Base-by-base conservation (phyloP, 2,329 filamentous ascomycete genomes). In the Periconia macrospinosa region DNA sequence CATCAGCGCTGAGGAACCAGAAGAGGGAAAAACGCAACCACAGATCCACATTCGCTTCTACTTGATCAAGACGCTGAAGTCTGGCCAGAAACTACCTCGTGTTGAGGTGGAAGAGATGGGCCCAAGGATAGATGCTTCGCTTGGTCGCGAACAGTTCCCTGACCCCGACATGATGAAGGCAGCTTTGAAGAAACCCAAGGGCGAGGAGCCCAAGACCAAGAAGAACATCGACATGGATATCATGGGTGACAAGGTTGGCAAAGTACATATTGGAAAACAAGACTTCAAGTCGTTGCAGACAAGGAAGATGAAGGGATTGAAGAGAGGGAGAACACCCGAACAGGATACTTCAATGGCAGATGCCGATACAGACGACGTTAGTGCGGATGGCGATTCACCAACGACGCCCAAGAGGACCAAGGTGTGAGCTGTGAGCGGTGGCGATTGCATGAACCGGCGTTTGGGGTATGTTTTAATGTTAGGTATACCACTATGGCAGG, bases 271-370 rank as follows among this genome's bases (percentile, higher is more conserved):
- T 55, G 91, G 90, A 69, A 91, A 88, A 79, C 92, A 97, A 77
- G 92, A 99, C 77, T 83, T 99, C 54, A 82, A 81, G 70, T 84
- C 89, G 66, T 76, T 99, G 75, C 94, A 99, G 81, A 95, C 92
- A 49, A 87, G 94, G 71, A 99, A 99, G 86, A 97, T 99, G 92
- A 99, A 99, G 86, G 94, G 92, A 62, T 76, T 99, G 63, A 99
- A 97, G 85, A 83, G 94, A 61, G 86, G 83, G 60, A 85, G 91
- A 50, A 53, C 50, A 23, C 50, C 50, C 18, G 69, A 64, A 43
- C 80, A 81, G 44, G 62, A 65, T 45, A 56, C 54, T 8, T 54
- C 47, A 17, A 55, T 58, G 45, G 56, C 54, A 5, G 59, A 58
- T 45, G 56, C 55, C 2, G 59, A 58, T 44, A 60, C 62, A 6